These are phyloP conservation scores for Neurospora sp. DNA, from an alignment of 495 filamentous ascomycete species.

Conservation along the genomic window DNA sequence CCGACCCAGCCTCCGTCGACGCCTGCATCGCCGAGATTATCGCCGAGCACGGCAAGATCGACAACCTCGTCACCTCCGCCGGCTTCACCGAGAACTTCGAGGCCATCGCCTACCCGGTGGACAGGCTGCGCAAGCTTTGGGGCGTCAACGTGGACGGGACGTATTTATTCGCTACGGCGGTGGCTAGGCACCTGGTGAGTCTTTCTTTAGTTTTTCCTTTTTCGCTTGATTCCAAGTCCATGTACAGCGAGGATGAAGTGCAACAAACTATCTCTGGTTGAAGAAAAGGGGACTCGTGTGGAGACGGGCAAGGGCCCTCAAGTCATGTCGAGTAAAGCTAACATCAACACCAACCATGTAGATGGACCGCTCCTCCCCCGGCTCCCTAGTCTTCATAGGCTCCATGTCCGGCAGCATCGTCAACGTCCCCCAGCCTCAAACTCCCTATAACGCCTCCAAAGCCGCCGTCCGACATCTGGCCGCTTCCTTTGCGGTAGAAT, in stretches of 20 bases:
- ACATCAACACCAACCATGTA: no score
- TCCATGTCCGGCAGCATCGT: slow-evolving; percentile 90
- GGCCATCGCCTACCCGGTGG: slow-evolving; percentile 76
- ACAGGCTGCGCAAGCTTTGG: slow-evolving; percentile 86
- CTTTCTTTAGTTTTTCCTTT: no score
- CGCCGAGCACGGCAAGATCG: slow-evolving; percentile 65
- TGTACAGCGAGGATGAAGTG: no score
- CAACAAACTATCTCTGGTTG: no score
- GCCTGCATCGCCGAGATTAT: slow-evolving; percentile 57
- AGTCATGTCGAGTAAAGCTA: no score
- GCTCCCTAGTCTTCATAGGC: slow-evolving; percentile 89
- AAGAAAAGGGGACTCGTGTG: no score
- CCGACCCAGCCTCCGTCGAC: slow-evolving; percentile 66
- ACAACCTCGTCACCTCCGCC: slow-evolving; percentile 88
- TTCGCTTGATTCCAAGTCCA: no score
- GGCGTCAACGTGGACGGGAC: slow-evolving; percentile 92
- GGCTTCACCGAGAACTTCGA: slow-evolving; percentile 95
- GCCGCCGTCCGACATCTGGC: slow-evolving; percentile 80
- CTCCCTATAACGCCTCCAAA: slow-evolving; percentile 84
- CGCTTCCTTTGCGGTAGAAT: slow-evolving; percentile 75
- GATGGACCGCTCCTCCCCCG: slow-evolving; percentile 66
- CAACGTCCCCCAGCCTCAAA: slow-evolving; percentile 89
- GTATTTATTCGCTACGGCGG: slow-evolving; percentile 73
- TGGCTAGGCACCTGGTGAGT: slow-evolving; percentile 63
- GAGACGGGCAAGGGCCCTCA: no score